Evolutionary conservation across 495 filamentous ascomycete species (phyloP).

Genomic region (Staphylotrichum tortipilum): DNA sequence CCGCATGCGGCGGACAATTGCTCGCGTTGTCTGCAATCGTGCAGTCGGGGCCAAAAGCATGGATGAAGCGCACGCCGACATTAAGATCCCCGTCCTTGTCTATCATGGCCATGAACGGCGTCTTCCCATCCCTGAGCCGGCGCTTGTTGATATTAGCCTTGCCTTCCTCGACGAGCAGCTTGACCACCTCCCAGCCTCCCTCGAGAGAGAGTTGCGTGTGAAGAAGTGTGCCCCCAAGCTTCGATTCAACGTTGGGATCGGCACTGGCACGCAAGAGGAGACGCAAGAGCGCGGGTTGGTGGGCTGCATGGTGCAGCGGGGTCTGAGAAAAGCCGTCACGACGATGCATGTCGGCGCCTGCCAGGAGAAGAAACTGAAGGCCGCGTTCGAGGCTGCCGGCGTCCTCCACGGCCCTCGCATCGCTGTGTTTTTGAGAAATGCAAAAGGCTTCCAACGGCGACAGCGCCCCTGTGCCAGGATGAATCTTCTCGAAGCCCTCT

Average conservation of each 20-base stretch:
- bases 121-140: conserved; percentile 9
- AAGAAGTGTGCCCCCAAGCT: conserved; percentile 10
- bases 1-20: conserved; percentile 9
- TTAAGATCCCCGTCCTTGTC: neutral
- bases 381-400: conserved; percentile 3
- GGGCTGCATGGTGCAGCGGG: conserved; percentile 12
- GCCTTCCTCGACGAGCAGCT: conserved; percentile 15
- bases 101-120: conserved; percentile 8
- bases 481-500: neutral
- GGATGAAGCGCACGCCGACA: conserved; percentile 4
- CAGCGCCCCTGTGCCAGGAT: no score
- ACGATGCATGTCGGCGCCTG: conserved; percentile 18
- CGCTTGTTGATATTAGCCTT: conserved; percentile 15
- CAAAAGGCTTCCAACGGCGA: conserved; percentile 4
- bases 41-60: conserved; percentile 9
- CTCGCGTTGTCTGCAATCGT: conserved; percentile 14
- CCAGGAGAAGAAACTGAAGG: no score
- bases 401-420: neutral
- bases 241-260: conserved; percentile 12
- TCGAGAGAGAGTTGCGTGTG: conserved; percentile 12
- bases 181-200: neutral
- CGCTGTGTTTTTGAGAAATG: neutral
- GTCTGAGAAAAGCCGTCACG: conserved; percentile 6
- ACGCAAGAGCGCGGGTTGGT: conserved; percentile 6
- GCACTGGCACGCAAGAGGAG: conserved; percentile 23